These are phyloP conservation scores for Mycena epipterygia DNA, from an alignment of 768 basidiomycete genomes.

Conservation along the genomic window DNA sequence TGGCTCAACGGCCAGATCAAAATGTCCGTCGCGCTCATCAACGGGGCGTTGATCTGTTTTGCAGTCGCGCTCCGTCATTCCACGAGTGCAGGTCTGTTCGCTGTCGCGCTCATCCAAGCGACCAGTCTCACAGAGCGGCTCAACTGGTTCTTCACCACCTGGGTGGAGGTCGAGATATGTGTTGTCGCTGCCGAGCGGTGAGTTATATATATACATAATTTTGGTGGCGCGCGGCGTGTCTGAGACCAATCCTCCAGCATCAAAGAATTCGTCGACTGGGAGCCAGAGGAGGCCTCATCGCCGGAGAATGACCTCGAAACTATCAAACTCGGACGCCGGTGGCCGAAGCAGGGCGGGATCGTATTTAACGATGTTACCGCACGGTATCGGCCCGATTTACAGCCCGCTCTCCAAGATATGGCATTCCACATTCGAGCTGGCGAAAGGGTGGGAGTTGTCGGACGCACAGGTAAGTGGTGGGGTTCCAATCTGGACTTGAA, in stretches of 20 bases:
- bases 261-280: conserved; percentile 21
- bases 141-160: conserved; percentile 23
- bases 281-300: conserved; percentile 2
- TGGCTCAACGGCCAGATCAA: conserved; percentile 20
- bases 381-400: conserved; percentile 19
- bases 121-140: conserved; percentile 24
- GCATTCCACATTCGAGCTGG: conserved; percentile 18
- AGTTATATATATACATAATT: neutral
- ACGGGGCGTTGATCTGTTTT: conserved; percentile 18
- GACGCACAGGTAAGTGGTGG: conserved; percentile 3
- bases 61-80: conserved; percentile 9
- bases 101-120: conserved; percentile 23
- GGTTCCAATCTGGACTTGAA: neutral
- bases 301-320: neutral
- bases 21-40: conserved; percentile 17
- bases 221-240: neutral
- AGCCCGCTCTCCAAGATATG: neutral
- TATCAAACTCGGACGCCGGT: neutral
- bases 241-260: neutral
- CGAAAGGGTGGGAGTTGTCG: conserved; percentile 10
- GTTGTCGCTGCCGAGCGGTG: conserved; percentile 24
- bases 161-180: conserved; percentile 25
- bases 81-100: conserved; percentile 16
- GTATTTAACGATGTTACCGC: neutral
- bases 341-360: conserved; percentile 17